A percentile compares a stretch with the other conserved stretches of the same genome.
Conservation (phyloP, 2,329 filamentous ascomycete species). For the Claviceps maximensis region DNA sequence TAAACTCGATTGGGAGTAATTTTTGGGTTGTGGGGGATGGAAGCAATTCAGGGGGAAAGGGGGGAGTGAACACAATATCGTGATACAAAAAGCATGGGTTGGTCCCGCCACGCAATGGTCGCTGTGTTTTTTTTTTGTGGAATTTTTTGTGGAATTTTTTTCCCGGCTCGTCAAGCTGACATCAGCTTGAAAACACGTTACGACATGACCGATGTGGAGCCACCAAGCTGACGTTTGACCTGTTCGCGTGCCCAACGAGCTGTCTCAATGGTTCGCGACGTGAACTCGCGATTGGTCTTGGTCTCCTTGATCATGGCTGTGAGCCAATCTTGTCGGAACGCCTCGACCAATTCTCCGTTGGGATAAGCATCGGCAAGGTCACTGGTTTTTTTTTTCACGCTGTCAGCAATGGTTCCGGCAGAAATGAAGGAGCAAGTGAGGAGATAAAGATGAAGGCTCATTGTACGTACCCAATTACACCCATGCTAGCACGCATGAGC, state of each 20-base stretch:
- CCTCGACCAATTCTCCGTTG: conserved; percentile 69
- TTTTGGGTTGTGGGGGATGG: background rate
- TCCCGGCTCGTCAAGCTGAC: background rate
- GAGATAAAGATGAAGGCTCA: background rate
- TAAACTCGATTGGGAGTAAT: background rate
- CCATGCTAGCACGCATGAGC: conserved; percentile 88
- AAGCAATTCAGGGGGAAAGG: background rate
- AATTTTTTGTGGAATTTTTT: background rate
- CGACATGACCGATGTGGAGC: conserved; percentile 36
- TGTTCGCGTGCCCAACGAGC: conserved; percentile 96
- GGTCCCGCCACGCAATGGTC: background rate
- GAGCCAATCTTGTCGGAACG: conserved; percentile 86
- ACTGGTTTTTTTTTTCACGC: conserved; percentile 32
- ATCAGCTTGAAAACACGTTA: conserved; percentile 26
- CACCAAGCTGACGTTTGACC: conserved; percentile 76
- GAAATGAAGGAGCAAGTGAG: background rate
- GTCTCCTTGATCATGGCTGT: conserved; percentile 84
- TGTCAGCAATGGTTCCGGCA: conserved; percentile 4
- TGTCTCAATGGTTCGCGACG: conserved; percentile 75
- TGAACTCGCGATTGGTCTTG: conserved; percentile 77
- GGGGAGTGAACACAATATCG: background rate
- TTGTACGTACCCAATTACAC: conserved; percentile 76
- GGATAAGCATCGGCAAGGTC: conserved; percentile 92
- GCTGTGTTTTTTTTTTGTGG: background rate
- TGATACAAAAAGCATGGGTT: background rate